Conservation (phyloP, 2,329 filamentous ascomycete species). For the Penicillium hesseltinei region DNA sequence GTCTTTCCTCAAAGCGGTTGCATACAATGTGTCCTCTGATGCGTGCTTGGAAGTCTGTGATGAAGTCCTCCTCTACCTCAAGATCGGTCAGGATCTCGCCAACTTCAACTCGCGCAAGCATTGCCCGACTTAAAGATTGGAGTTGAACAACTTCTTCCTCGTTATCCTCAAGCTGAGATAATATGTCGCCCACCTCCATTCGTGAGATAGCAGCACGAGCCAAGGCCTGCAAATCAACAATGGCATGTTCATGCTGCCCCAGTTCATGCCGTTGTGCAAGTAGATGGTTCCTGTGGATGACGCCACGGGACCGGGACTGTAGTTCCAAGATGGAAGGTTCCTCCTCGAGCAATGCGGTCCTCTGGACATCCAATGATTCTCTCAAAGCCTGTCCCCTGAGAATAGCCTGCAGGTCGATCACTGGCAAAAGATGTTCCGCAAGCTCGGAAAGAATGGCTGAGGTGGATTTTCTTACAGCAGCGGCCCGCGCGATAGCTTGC, state of each 20-base stretch:
- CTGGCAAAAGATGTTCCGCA: slow-evolving; percentile 25
- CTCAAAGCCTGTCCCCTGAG: slow-evolving; percentile 35
- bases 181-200: slow-evolving; percentile 49
- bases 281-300: slow-evolving; percentile 35
- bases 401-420: slow-evolving; percentile 36
- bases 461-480: slow-evolving; percentile 28
- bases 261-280: slow-evolving; percentile 32
- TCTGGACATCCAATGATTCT: slow-evolving; percentile 31
- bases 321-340: slow-evolving; percentile 47
- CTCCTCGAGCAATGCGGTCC: slow-evolving; percentile 44
- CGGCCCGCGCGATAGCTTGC: slow-evolving; percentile 48
- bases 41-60: slow-evolving; percentile 72
- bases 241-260: slow-evolving; percentile 28
- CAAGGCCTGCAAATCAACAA: slow-evolving; percentile 42
- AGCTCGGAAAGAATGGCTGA: slow-evolving; percentile 32
- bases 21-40: slow-evolving; percentile 73
- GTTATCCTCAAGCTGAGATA: slow-evolving; percentile 68
- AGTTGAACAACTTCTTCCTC: slow-evolving; percentile 66
- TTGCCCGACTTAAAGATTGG: slow-evolving; percentile 74
- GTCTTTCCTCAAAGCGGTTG: slow-evolving; percentile 75
- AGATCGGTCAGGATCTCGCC: slow-evolving; percentile 73
- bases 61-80: slow-evolving; percentile 75
- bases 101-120: slow-evolving; percentile 72
- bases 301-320: slow-evolving; percentile 53
- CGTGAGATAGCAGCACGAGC: slow-evolving; percentile 42